A percentile compares a stretch with the other conserved stretches of the same genome.
Conservation (phyloP, 495 filamentous ascomycete genomes). For the Penicillium ucsense region DNA sequence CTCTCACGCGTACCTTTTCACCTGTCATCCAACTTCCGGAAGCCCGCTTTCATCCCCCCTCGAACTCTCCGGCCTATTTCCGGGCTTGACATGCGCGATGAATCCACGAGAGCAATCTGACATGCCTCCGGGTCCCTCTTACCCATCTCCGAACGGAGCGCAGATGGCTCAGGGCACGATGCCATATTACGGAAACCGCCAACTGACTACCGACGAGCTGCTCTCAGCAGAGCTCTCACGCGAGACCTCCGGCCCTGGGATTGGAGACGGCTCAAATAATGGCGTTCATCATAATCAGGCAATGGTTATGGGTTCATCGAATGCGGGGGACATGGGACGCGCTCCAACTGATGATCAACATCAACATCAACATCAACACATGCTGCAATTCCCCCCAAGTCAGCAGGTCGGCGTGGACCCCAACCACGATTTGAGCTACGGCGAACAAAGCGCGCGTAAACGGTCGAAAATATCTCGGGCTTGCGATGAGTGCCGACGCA, state of each 20-base stretch:
- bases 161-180: constrained; percentile 40
- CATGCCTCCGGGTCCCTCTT: constrained; percentile 39
- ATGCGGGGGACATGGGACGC: constrained; percentile 33
- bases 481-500: constrained; percentile 90
- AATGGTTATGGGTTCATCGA: constrained; percentile 34
- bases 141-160: constrained; percentile 39
- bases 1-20: constrained; percentile 23
- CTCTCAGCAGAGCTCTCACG: constrained; percentile 38
- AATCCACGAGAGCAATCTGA: constrained; percentile 40
- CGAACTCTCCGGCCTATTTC: constrained; percentile 6
- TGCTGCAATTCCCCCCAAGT: constrained; percentile 37
- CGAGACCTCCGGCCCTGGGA: constrained; percentile 32
- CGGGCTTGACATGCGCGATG: constrained; percentile 19
- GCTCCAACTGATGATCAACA: constrained; percentile 33
- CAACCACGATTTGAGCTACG: constrained; percentile 40
- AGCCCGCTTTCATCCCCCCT: constrained; percentile 12
- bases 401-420: constrained; percentile 44
- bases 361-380: constrained; percentile 39
- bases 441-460: constrained; percentile 64
- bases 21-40: constrained; percentile 25
- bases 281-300: constrained; percentile 33
- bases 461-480: constrained; percentile 87
- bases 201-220: constrained; percentile 38
- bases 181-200: constrained; percentile 38
- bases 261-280: constrained; percentile 33